These are phyloP conservation scores for Linum trigynum DNA, from an alignment of 345 rosid genomes.

Conservation along the genomic window DNA sequence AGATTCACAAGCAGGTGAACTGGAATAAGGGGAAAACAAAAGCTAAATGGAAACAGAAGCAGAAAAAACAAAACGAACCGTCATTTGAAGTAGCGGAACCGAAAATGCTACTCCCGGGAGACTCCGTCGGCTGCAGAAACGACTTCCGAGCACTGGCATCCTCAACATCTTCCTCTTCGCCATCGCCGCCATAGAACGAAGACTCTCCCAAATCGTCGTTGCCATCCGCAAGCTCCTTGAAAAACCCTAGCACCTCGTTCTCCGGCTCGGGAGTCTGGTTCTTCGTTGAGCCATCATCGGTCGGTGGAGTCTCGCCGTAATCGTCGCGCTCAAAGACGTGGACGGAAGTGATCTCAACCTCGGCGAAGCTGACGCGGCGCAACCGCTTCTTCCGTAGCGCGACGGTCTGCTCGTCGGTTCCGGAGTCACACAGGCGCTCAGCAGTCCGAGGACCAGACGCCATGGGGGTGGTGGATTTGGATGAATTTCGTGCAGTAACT, in stretches of 20 bases:
- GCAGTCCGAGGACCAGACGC: conserved; percentile 7
- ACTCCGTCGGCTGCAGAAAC: conserved; percentile 46
- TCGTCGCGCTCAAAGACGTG: conserved; percentile 90
- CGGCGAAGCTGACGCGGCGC: conserved; percentile 96
- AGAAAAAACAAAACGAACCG: conserved; percentile 29
- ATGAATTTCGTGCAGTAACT: not conserved
- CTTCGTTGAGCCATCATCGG: conserved; percentile 19
- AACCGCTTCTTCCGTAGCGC: conserved; percentile 57
- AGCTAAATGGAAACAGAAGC: not conserved
- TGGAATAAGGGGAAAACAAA: not conserved
- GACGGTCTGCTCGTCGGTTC: conserved; percentile 62
- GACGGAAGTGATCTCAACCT: conserved; percentile 81
- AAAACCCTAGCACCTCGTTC: conserved; percentile 34
- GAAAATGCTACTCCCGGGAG: conserved; percentile 61
- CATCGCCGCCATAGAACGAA: conserved; percentile 17
- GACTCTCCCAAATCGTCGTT: conserved; percentile 34
- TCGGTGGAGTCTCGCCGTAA: conserved; percentile 66
- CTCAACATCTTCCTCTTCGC: conserved; percentile 24
- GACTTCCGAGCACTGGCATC: conserved; percentile 27
- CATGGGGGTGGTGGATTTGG: conserved; percentile 1
- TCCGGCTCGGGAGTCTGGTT: conserved; percentile 24
- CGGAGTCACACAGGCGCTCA: conserved; percentile 26
- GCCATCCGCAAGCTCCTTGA: conserved; percentile 47
- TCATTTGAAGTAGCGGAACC: conserved; percentile 73
- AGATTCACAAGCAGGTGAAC: not conserved